A percentile compares a stretch with the other conserved stretches of the same genome.
These are phyloP conservation scores for Kodamaea hsintzibuensis DNA, from an alignment of 805 yeast genomes.

Conservation along the genomic window DNA sequence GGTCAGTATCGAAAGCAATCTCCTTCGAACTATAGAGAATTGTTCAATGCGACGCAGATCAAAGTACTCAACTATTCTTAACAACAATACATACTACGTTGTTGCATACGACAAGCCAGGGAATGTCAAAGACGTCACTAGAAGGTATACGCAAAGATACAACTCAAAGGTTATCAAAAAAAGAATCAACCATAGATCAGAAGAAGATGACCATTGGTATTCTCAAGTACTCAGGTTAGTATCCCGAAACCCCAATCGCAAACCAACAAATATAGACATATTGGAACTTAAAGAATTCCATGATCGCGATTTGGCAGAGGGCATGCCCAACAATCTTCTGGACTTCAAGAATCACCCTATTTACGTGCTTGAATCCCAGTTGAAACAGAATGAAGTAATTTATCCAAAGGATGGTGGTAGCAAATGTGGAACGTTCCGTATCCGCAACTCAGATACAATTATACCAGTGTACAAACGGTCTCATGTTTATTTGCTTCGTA, in stretches of 20 bases:
- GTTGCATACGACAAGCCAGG: slow-evolving; percentile 71
- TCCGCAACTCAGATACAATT: slow-evolving; percentile 32
- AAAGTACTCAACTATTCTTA: slow-evolving; percentile 58
- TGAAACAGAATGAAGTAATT: slow-evolving; percentile 71
- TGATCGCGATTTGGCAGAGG: slow-evolving; percentile 68
- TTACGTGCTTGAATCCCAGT: slow-evolving; percentile 75
- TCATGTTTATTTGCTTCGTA: slow-evolving; percentile 61
- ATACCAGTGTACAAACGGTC: slow-evolving; percentile 68
- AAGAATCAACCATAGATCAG: slow-evolving; percentile 59
- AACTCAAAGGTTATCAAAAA: slow-evolving; percentile 77
- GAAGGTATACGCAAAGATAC: slow-evolving; percentile 71
- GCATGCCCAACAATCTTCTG: slow-evolving; percentile 80
- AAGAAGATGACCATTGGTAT: slow-evolving; percentile 64
- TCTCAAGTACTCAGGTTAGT: slow-evolving; percentile 34
- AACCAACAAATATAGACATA: slow-evolving; percentile 36
- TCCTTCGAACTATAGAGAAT: slow-evolving; percentile 61
- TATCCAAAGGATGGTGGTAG: slow-evolving; percentile 56
- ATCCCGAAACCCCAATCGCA: slow-evolving; percentile 23
- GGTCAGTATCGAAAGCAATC: slow-evolving; percentile 85
- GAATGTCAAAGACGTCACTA: slow-evolving; percentile 76
- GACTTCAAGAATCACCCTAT: slow-evolving; percentile 88
- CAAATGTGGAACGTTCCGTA: slow-evolving; percentile 67
- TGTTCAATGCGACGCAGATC: slow-evolving; percentile 53
- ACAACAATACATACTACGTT: slow-evolving; percentile 69
- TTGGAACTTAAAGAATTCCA: slow-evolving; percentile 63